These are phyloP conservation scores for Lobulomyces angularis DNA, from an alignment of 192 early-diverging fungal species.

Conservation along the genomic window DNA sequence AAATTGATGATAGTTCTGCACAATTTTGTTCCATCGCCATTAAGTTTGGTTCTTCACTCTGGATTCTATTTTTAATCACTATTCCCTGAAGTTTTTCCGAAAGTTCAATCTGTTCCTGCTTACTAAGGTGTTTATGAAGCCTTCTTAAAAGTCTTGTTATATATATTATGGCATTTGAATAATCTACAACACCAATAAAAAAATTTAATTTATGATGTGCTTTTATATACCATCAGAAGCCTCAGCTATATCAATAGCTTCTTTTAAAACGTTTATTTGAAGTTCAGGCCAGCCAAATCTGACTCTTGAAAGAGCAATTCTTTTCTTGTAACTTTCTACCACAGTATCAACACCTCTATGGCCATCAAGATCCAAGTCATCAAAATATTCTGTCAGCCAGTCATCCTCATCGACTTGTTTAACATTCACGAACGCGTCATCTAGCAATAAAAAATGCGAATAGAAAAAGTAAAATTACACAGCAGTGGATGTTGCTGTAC, in stretches of 20 bases:
- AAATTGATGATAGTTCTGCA: slow-evolving; percentile 4
- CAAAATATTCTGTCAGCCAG: slow-evolving; percentile 29
- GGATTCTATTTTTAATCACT: too few relatives aligned
- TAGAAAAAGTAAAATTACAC: slow-evolving; percentile 6
- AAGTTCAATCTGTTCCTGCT: slow-evolving; percentile 53
- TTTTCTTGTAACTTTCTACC: slow-evolving; percentile 3
- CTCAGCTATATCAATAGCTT: slow-evolving; percentile 58
- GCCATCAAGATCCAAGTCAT: slow-evolving; percentile 19
- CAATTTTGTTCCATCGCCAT: too few relatives aligned
- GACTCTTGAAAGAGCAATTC: slow-evolving; percentile 13
- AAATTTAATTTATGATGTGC: not conserved
- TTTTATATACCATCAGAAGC: slow-evolving; percentile 46
- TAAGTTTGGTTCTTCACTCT: too few relatives aligned
- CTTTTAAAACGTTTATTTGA: slow-evolving; percentile 63
- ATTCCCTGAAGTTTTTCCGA: slow-evolving; percentile 42
- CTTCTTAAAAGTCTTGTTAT: slow-evolving; percentile 53
- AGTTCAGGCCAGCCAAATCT: slow-evolving; percentile 63
- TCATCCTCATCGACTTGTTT: slow-evolving; percentile 29
- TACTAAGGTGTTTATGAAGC: slow-evolving; percentile 42
- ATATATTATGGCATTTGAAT: slow-evolving; percentile 44
- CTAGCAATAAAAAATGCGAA: slow-evolving; percentile 1
- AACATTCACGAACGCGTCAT: slow-evolving; percentile 3
- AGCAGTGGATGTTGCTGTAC: slow-evolving; percentile 12
- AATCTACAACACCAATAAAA: slow-evolving; percentile 27
- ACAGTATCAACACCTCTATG: not conserved